Evolutionary conservation across 2,329 filamentous ascomycete species (phyloP).

Genomic region (Cryphonectria carpinicola): DNA sequence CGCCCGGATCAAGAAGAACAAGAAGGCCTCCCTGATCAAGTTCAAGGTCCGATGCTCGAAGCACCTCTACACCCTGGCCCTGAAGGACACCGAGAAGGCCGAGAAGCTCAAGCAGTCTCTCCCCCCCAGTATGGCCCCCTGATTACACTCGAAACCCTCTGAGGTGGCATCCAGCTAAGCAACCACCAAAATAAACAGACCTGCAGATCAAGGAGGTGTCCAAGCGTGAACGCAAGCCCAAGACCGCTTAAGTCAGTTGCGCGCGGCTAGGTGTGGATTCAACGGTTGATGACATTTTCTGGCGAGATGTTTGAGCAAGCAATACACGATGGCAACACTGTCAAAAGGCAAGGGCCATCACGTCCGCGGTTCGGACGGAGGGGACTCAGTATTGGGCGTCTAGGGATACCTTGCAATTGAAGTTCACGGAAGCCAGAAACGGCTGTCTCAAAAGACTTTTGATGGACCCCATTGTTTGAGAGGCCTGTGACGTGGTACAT

Average conservation of each 20-base stretch:
- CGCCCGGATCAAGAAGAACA: constrained; percentile 95
- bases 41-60: constrained; percentile 99
- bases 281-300: constrained; percentile 24
- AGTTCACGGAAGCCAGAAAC: constrained; percentile 38
- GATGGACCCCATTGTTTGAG: not conserved
- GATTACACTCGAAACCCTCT: constrained; percentile 31
- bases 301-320: constrained; percentile 37
- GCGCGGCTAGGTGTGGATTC: constrained; percentile 21
- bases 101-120: constrained; percentile 99
- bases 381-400: constrained; percentile 55
- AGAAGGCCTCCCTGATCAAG: constrained; percentile 90
- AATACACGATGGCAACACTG: constrained; percentile 29
- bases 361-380: constrained; percentile 38
- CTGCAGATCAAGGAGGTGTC: constrained; percentile 59
- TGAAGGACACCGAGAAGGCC: constrained; percentile 99
- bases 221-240: constrained; percentile 62
- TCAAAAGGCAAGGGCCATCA: constrained; percentile 33
- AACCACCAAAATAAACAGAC: constrained; percentile 46
- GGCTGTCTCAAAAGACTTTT: constrained; percentile 25
- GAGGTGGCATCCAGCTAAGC: constrained; percentile 43
- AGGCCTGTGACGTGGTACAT: constrained; percentile 35
- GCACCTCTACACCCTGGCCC: constrained; percentile 96
- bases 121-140: constrained; percentile 78
- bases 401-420: constrained; percentile 59
- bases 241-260: constrained; percentile 42